A percentile compares a stretch with the other conserved stretches of the same genome.
Conservation (phyloP, 352 stramenopile species). For the Phytopythium oedochilum region DNA sequence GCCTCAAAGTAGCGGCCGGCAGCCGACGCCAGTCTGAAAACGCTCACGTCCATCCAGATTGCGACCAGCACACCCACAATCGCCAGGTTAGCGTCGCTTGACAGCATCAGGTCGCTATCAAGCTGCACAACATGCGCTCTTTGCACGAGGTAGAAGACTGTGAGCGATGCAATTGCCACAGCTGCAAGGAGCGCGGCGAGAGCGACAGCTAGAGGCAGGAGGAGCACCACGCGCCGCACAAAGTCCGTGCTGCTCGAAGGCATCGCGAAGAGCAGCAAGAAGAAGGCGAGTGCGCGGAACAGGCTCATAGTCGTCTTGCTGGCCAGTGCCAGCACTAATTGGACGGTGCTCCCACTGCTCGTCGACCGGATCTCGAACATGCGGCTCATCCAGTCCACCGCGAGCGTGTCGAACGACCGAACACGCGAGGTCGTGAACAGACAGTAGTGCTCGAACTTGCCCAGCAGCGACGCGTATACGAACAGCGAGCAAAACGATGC, state of each 20-base stretch:
- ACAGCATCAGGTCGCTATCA: constrained; percentile 13
- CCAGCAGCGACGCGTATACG: constrained; percentile 54
- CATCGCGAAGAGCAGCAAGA: constrained; percentile 53
- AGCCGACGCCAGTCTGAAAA: constrained; percentile 29
- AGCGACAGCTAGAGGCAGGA: constrained; percentile 26
- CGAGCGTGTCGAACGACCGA: constrained; percentile 28
- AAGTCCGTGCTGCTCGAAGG: constrained; percentile 38
- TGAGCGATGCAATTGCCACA: constrained; percentile 28
- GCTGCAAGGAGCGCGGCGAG: constrained; percentile 40
- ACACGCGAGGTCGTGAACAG: constrained; percentile 18
- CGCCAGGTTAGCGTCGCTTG: constrained; percentile 31
- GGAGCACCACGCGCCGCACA: constrained; percentile 27
- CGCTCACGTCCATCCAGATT: constrained; percentile 38
- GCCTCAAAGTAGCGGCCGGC: constrained; percentile 33
- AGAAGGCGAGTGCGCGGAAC: constrained; percentile 44
- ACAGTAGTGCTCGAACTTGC: constrained; percentile 52
- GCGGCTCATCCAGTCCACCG: constrained; percentile 16
- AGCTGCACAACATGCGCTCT: constrained; percentile 30
- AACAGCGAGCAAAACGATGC: constrained; percentile 47
- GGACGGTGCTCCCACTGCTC: constrained; percentile 26
- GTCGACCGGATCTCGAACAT: constrained; percentile 5
- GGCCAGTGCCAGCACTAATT: constrained; percentile 30
- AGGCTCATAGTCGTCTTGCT: constrained; percentile 61
- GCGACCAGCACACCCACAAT: constrained; percentile 32
- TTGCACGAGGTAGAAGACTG: constrained; percentile 59